Evolutionary conservation across 2,329 filamentous ascomycete species (phyloP).

Genomic region (Fusarium sp.): DNA sequence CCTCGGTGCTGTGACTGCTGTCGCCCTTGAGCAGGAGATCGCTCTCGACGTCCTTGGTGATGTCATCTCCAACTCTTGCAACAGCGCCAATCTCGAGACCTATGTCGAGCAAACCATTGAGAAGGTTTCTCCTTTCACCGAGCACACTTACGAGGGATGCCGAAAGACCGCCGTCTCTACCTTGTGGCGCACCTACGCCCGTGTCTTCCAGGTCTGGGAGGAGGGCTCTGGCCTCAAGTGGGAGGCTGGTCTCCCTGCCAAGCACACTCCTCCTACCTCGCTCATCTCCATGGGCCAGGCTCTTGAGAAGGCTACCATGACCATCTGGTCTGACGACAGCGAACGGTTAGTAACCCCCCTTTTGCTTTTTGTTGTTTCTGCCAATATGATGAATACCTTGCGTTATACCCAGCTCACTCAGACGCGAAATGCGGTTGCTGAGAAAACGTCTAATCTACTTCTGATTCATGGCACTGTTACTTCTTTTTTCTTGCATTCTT

Average conservation of each 20-base stretch:
- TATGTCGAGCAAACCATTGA: constrained; percentile 92
- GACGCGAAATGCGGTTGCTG: constrained; percentile 91
- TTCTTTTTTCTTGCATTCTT: constrained; percentile 42
- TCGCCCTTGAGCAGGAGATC: constrained; percentile 97
- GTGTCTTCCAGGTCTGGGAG: constrained; percentile 89
- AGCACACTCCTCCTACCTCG: constrained; percentile 81
- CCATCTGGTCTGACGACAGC: constrained; percentile 88
- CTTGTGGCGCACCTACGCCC: constrained; percentile 92
- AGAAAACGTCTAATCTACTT: constrained; percentile 73
- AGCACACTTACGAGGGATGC: constrained; percentile 93
- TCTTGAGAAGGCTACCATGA: constrained; percentile 85
- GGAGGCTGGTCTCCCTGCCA: constrained; percentile 86
- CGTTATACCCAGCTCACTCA: constrained; percentile 99
- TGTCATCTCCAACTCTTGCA: constrained; percentile 87
- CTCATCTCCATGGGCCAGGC: constrained; percentile 88
- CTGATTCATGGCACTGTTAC: constrained; percentile 50
- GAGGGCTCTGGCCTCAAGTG: constrained; percentile 81
- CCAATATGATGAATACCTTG: constrained; percentile 83
- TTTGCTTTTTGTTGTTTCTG: constrained; percentile 38
- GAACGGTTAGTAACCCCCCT: constrained; percentile 80
- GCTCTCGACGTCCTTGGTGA: constrained; percentile 95
- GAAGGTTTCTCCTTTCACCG: constrained; percentile 81
- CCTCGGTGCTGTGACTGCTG: constrained; percentile 85
- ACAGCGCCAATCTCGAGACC: constrained; percentile 76
- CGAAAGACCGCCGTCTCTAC: constrained; percentile 92